These are phyloP conservation scores for Pseudocercospora fijiensis DNA, from an alignment of 2,329 filamentous ascomycete species.

Conservation along the genomic window DNA sequence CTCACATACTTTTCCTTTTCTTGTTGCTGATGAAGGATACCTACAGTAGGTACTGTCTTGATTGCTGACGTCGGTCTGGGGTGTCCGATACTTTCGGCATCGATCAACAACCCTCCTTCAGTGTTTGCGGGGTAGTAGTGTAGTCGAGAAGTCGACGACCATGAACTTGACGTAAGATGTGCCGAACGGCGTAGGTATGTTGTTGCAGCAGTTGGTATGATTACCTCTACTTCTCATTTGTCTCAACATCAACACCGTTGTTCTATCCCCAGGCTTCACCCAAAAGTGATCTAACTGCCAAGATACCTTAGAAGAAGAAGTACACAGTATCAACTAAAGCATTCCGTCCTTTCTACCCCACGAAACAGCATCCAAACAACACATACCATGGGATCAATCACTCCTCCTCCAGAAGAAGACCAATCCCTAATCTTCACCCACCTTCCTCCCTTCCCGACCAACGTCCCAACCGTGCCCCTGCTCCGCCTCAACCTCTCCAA, in stretches of 20 bases:
- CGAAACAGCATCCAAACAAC: not conserved
- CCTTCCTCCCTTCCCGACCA: conserved; percentile 44
- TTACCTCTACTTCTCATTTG: not conserved
- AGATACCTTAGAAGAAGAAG: not conserved
- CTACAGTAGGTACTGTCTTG: too few species aligned
- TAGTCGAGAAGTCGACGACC: not conserved
- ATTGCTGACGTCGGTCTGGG: not conserved
- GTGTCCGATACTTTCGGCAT: not conserved
- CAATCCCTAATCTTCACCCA: conserved; percentile 18
- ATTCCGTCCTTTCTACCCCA: not conserved
- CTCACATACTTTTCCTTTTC: not conserved
- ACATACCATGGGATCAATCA: conserved; percentile 15
- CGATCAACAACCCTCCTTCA: not conserved
- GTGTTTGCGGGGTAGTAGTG: not conserved
- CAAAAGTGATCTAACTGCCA: not conserved
- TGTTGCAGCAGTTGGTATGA: not conserved
- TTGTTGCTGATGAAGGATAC: too few species aligned
- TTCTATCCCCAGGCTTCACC: not conserved
- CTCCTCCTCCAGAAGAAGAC: conserved; percentile 1
- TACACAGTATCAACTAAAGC: not conserved
- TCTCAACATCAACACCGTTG: not conserved
- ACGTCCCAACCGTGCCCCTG: conserved; percentile 47
- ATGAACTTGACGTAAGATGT: not conserved
- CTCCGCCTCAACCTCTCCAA: conserved; percentile 44
- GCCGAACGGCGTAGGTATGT: not conserved